A percentile compares a stretch with the other conserved stretches of the same genome.
Evolutionary conservation across 2,329 filamentous ascomycete genomes (phyloP).

Genomic region (Furcasterigmium sp.): DNA sequence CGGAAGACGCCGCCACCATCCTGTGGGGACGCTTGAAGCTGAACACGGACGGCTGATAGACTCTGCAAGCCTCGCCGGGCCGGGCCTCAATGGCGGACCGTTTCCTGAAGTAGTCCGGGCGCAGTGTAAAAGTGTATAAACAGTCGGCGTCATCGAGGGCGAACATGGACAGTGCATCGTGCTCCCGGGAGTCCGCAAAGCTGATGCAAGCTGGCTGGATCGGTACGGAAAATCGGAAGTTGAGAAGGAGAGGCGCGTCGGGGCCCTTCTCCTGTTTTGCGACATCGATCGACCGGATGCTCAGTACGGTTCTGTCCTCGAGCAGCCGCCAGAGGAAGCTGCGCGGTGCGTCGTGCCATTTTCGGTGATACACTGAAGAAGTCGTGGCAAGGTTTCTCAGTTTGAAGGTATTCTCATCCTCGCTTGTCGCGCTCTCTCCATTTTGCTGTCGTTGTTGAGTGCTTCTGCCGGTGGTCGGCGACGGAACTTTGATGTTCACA

Average conservation of each 20-base stretch:
- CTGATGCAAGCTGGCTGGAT: slow-evolving; percentile 76
- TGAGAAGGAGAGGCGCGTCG: slow-evolving; percentile 70
- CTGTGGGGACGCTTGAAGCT: slow-evolving; percentile 76
- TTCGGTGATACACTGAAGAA: slow-evolving; percentile 80
- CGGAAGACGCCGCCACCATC: slow-evolving; percentile 66
- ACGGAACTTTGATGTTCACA: slow-evolving; percentile 64
- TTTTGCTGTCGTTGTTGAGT: slow-evolving; percentile 29
- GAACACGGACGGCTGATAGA: slow-evolving; percentile 67
- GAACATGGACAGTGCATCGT: slow-evolving; percentile 73
- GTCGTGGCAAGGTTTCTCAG: slow-evolving; percentile 68
- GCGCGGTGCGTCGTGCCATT: slow-evolving; percentile 68
- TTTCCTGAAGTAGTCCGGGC: slow-evolving; percentile 75
- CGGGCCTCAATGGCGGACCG: slow-evolving; percentile 65
- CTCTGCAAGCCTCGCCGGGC: slow-evolving; percentile 71
- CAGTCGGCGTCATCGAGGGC: slow-evolving; percentile 74
- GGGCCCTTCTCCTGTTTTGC: slow-evolving; percentile 59
- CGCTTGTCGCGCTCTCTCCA: slow-evolving; percentile 30
- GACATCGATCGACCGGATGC: slow-evolving; percentile 78
- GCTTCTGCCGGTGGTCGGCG: slow-evolving; percentile 38
- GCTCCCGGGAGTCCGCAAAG: slow-evolving; percentile 72
- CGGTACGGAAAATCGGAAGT: slow-evolving; percentile 68
- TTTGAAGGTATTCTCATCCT: slow-evolving; percentile 72
- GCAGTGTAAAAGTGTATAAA: slow-evolving; percentile 78
- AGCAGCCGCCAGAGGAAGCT: slow-evolving; percentile 89
- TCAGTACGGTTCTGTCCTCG: slow-evolving; percentile 72